These are phyloP conservation scores for Plasmopara viticola DNA, from an alignment of 352 stramenopile genomes.

Conservation along the genomic window DNA sequence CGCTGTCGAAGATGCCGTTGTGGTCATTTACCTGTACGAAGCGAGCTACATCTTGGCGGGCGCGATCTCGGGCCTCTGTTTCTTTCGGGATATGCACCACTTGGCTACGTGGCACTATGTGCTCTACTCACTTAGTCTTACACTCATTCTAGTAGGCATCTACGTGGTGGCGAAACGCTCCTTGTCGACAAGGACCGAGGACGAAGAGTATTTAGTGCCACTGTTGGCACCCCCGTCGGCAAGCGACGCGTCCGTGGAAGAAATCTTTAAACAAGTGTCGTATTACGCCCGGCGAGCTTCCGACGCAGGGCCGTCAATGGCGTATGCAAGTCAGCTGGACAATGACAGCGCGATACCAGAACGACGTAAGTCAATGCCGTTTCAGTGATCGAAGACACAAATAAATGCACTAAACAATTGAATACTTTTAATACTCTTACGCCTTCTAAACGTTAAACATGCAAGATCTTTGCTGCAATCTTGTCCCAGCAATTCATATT, in stretches of 20 bases:
- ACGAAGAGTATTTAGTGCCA: constrained; percentile 54
- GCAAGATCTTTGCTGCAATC: constrained; percentile 10
- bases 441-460: background rate
- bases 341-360: constrained; percentile 6
- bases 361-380: constrained; percentile 35
- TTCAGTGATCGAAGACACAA: too few relatives aligned
- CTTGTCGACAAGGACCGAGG: constrained; percentile 19
- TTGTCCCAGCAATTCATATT: too few relatives aligned
- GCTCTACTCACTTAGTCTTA: constrained; percentile 64
- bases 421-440: too few relatives aligned
- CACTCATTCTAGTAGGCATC: constrained; percentile 66
- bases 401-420: too few relatives aligned
- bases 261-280: constrained; percentile 49
- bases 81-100: constrained; percentile 75
- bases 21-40: constrained; percentile 83
- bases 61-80: constrained; percentile 69
- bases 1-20: constrained; percentile 72
- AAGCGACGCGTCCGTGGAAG: constrained; percentile 36
- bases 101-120: constrained; percentile 62
- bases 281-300: constrained; percentile 40
- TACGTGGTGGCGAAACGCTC: constrained; percentile 62
- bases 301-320: constrained; percentile 20
- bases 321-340: constrained; percentile 10
- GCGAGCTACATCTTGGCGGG: constrained; percentile 71
- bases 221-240: constrained; percentile 41